Base-by-base conservation (phyloP, 176 grass and related monocot species). In the Elaeis guineensis region DNA sequence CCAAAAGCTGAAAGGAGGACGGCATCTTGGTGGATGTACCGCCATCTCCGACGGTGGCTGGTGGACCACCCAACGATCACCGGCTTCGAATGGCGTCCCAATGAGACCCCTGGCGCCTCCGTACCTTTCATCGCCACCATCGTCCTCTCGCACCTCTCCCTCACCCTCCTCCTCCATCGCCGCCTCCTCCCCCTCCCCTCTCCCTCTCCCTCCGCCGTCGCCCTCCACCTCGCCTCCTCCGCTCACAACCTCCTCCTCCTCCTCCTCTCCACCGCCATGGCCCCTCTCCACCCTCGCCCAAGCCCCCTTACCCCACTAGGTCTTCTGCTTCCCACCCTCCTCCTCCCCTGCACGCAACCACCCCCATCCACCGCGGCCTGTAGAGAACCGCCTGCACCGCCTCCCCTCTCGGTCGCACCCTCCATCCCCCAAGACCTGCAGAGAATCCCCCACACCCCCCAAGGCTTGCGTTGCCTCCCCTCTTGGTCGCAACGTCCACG, bases 301-400 rank as follows among this genome's bases (percentile, higher is more conserved):
- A 2, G 21, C 79, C 0, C 71, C 62, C 17, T 69, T 62, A 3
- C 60, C 72, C 62, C 53, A 19, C 49, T 83, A 74, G 80, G 56
- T 83, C 14, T 85, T 96, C 80, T 90, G 92, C 80, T 96, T 96
- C 78, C 92, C 86, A 0, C 80, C 57, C 0, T 77, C 57, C 9
- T 52, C 61, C 8, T 52, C 61, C 57, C 51, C 74, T n/a, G n/a
- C n/a, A n/a, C n/a, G n/a, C n/a, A n/a, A n/a, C n/a, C n/a, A n/a
- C n/a, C n/a, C n/a, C n/a, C n/a, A n/a, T n/a, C n/a, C n/a, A n/a
- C n/a, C n/a, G n/a, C n/a, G n/a, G n/a, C n/a, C n/a, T n/a, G n/a
- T n/a, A n/a, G n/a, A n/a, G n/a, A n/a, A n/a, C n/a, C n/a, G n/a
- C n/a, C n/a, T n/a, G n/a, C n/a, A n/a, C n/a, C n/a, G n/a, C n/a